These are phyloP conservation scores for Monilinia polystroma DNA, from an alignment of 2,329 filamentous ascomycete genomes.

Conservation along the genomic window DNA sequence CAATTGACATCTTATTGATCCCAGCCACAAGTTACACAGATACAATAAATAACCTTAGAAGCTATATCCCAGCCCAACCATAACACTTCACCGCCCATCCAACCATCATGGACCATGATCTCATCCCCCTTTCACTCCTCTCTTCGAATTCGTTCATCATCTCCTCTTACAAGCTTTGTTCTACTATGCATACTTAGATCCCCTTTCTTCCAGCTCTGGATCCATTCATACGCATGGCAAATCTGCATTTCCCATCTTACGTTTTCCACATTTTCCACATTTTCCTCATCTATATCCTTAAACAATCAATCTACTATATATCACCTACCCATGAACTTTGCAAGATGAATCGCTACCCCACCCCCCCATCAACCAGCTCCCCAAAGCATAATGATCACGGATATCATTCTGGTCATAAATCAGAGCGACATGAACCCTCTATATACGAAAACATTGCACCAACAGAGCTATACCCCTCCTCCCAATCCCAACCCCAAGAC, in stretches of 20 bases:
- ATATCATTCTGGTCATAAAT: background rate
- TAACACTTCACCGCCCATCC: constrained; percentile 10
- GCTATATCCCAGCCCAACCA: background rate
- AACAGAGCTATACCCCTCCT: background rate
- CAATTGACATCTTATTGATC: no score
- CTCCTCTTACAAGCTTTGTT: constrained; percentile 2
- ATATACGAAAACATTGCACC: background rate
- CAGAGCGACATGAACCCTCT: no score
- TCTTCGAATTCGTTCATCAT: background rate
- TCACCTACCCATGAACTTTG: background rate
- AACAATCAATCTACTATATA: background rate
- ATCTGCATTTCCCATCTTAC: background rate
- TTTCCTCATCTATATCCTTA: background rate
- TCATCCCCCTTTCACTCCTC: background rate
- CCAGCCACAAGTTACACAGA: no score
- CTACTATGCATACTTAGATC: background rate
- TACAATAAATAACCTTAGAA: no score
- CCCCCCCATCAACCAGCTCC: constrained; percentile 12
- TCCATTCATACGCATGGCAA: background rate
- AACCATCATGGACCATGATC: constrained; percentile 8
- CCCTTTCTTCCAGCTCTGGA: background rate
- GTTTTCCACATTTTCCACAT: no score
- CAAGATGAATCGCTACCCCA: constrained; percentile 15
- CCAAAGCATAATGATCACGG: background rate
- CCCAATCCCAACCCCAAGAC: background rate